Evolutionary conservation across 805 yeast genomes (phyloP).

Genomic region (Dipodascus albidus): DNA sequence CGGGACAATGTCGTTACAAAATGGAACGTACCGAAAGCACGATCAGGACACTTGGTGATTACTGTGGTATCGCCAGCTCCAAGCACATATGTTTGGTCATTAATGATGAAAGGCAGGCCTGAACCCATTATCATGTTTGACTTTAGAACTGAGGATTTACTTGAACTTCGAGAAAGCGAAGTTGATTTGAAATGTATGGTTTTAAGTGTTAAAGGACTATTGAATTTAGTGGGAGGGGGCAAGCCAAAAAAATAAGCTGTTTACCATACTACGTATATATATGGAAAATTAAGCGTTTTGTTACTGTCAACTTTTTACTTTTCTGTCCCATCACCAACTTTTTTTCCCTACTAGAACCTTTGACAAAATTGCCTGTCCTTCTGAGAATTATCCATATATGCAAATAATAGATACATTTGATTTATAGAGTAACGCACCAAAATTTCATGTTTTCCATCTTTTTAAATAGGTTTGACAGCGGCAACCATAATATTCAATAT

Average conservation of each 20-base stretch:
- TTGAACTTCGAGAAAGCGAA: conserved; percentile 20
- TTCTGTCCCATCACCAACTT: background rate
- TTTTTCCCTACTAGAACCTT: background rate
- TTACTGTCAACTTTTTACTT: background rate
- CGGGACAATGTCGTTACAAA: conserved; percentile 20
- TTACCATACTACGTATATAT: background rate
- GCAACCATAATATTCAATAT: no score
- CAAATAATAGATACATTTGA: no score
- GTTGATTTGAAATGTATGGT: conserved; percentile 22
- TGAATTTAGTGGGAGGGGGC: conserved; percentile 18
- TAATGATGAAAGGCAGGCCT: conserved; percentile 21
- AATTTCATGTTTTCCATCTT: no score
- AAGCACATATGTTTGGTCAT: conserved; percentile 23
- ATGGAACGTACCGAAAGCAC: conserved; percentile 19
- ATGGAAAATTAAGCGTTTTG: background rate
- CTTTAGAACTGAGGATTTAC: conserved; percentile 25
- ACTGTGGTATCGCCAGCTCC: conserved; percentile 21
- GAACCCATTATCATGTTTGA: conserved; percentile 22
- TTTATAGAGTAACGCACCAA: no score
- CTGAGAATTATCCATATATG: no score
- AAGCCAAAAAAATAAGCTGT: conserved; percentile 10
- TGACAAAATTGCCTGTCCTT: no score
- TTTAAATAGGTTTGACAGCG: no score
- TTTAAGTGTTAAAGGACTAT: conserved; percentile 17
- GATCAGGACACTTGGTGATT: conserved; percentile 15